Percentiles rank a stretch among this genome's conserved stretches.
These are phyloP conservation scores for Drosera capensis DNA, from an alignment of 148 eudicot genomes.

Conservation along the genomic window DNA sequence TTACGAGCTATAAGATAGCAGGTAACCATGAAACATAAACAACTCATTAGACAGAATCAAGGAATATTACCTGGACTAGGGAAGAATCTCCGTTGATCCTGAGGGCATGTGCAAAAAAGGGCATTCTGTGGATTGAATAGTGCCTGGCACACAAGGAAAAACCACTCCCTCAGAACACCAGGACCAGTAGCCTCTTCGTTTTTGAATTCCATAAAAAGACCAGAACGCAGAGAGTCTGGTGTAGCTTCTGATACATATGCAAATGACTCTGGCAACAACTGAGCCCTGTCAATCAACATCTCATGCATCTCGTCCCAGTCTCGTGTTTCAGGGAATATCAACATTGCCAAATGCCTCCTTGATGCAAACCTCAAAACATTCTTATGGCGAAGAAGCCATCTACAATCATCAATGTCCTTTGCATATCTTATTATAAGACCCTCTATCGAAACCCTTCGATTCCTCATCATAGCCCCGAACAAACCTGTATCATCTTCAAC, in stretches of 20 bases:
- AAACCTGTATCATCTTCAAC: conserved; percentile 27
- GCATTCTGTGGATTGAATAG: conserved; percentile 76
- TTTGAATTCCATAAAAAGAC: conserved; percentile 83
- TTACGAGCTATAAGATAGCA: too few relatives aligned
- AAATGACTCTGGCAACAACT: conserved; percentile 70
- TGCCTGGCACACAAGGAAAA: conserved; percentile 68
- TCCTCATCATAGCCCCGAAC: conserved; percentile 40
- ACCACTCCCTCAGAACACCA: conserved; percentile 93
- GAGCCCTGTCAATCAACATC: conserved; percentile 84
- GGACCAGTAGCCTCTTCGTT: conserved; percentile 93
- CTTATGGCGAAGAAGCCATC: conserved; percentile 59
- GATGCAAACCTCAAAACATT: conserved; percentile 60
- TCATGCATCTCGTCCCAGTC: conserved; percentile 71
- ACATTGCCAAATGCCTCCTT: conserved; percentile 69
- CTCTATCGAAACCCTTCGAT: conserved; percentile 28
- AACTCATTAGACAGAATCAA: too few relatives aligned
- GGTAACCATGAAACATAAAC: too few relatives aligned
- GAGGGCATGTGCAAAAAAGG: conserved; percentile 73
- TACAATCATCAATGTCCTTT: conserved; percentile 31
- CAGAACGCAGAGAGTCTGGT: conserved; percentile 36
- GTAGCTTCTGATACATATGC: conserved; percentile 56
- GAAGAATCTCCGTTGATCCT: conserved; percentile 76
- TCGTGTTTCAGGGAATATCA: conserved; percentile 74
- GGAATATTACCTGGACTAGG: conserved; percentile 63
- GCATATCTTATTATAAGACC: conserved; percentile 44